Conservation (phyloP, 2,329 filamentous ascomycete genomes). For the Helotiales sp. region DNA sequence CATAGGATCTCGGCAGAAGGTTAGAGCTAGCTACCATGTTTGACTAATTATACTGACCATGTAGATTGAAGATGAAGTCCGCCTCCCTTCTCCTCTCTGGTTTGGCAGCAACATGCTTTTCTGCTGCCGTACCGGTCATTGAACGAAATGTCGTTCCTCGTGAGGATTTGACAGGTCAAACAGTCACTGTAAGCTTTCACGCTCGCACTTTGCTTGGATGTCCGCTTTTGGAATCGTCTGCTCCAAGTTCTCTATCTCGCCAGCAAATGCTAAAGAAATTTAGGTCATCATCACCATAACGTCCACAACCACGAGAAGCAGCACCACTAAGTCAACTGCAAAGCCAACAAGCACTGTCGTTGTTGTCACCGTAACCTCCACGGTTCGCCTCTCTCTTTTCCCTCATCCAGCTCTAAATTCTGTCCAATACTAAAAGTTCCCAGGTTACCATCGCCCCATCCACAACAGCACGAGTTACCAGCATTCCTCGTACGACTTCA, state of each 20-base stretch:
- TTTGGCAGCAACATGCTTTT: constrained; percentile 13
- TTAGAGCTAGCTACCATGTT: background rate
- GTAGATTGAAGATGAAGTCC: constrained; percentile 13
- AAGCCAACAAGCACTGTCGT: background rate
- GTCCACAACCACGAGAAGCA: background rate
- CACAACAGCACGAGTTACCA: background rate
- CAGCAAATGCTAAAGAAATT: background rate
- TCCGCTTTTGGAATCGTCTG: too few relatives aligned
- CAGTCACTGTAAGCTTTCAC: background rate
- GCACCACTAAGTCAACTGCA: background rate
- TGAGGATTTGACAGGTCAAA: background rate
- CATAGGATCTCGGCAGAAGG: background rate
- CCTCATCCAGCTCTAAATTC: background rate
- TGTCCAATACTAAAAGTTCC: background rate
- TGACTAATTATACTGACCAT: background rate
- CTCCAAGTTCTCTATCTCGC: too few relatives aligned
- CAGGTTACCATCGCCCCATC: background rate
- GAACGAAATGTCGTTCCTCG: background rate
- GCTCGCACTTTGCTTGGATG: background rate
- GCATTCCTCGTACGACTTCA: too few relatives aligned
- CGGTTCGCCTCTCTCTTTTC: background rate
- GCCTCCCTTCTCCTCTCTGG: constrained; percentile 12
- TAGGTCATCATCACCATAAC: background rate
- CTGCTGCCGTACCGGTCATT: constrained; percentile 15
- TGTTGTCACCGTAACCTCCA: background rate